Percentiles rank a stretch among this genome's conserved stretches.
Evolutionary conservation across 306 rosid genomes (phyloP).

Genomic region (Lablab purpureus): DNA sequence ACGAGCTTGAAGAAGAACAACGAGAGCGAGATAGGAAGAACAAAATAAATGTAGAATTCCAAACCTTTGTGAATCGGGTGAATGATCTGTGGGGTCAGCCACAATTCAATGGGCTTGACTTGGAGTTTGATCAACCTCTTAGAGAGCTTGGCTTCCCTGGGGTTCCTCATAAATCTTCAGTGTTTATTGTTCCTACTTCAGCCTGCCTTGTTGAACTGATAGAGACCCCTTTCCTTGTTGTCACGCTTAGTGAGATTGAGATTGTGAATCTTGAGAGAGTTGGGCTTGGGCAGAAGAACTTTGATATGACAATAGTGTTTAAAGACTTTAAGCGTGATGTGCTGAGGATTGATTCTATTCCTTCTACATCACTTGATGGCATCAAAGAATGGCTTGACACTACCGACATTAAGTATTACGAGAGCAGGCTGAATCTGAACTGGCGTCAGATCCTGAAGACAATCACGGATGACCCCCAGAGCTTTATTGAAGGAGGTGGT

Average conservation of each 20-base stretch:
- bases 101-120: constrained; percentile 79
- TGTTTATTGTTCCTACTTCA: constrained; percentile 89
- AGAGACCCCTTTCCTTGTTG: constrained; percentile 92
- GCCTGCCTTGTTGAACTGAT: constrained; percentile 90
- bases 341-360: constrained; percentile 91
- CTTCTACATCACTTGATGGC: constrained; percentile 89
- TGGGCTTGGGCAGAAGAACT: constrained; percentile 99
- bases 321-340: constrained; percentile 95
- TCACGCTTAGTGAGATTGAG: constrained; percentile 89
- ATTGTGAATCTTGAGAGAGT: constrained; percentile 96
- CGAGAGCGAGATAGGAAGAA: constrained; percentile 95
- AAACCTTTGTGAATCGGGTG: constrained; percentile 85
- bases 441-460: constrained; percentile 97
- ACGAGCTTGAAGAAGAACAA: constrained; percentile 97
- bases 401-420: constrained; percentile 91
- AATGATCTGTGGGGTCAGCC: constrained; percentile 97
- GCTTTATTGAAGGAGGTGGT: constrained; percentile 93
- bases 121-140: constrained; percentile 95
- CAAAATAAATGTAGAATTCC: constrained; percentile 85
- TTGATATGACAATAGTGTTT: constrained; percentile 90
- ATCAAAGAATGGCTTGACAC: constrained; percentile 97
- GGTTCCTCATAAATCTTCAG: constrained; percentile 90
- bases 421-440: constrained; percentile 92
- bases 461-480: constrained; percentile 91
- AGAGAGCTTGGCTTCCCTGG: constrained; percentile 99